Conservation (phyloP, 768 basidiomycete genomes). For the Boletales sp. region DNA sequence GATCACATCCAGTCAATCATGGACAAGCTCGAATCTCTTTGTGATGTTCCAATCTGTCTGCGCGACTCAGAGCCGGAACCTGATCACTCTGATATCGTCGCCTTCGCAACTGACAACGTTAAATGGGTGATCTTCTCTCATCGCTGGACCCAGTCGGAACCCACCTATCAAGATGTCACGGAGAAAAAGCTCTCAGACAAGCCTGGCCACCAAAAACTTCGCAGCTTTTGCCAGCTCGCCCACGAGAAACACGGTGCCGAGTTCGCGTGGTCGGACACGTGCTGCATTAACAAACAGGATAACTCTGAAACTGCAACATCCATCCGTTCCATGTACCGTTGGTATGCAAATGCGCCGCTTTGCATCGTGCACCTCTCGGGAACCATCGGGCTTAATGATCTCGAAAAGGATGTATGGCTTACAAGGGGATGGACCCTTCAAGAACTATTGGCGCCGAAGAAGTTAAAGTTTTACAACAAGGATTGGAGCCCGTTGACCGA, state of each 20-base stretch:
- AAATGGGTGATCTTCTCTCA: neutral
- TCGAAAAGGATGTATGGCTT: conserved; percentile 1
- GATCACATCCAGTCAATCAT: neutral
- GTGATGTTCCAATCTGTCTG: neutral
- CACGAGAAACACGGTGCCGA: neutral
- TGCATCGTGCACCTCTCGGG: neutral
- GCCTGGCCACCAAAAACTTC: neutral
- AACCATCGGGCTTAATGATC: neutral
- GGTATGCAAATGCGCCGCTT: neutral
- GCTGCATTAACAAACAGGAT: conserved; percentile 1
- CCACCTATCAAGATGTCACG: neutral
- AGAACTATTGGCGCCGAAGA: neutral
- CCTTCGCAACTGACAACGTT: neutral
- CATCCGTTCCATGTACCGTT: conserved; percentile 2
- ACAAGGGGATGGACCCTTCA: conserved; percentile 3
- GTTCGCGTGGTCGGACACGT: conserved; percentile 1
- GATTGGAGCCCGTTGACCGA: neutral
- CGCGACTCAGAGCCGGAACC: neutral
- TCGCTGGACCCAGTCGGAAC: neutral
- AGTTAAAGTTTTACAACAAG: neutral
- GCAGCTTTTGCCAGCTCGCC: neutral
- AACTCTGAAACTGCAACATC: neutral
- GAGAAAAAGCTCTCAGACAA: neutral
- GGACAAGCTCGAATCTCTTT: neutral
- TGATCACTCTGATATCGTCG: neutral